These are phyloP conservation scores for Didymosphaeria variabile DNA, from an alignment of 2,329 filamentous ascomycete genomes.

Conservation along the genomic window DNA sequence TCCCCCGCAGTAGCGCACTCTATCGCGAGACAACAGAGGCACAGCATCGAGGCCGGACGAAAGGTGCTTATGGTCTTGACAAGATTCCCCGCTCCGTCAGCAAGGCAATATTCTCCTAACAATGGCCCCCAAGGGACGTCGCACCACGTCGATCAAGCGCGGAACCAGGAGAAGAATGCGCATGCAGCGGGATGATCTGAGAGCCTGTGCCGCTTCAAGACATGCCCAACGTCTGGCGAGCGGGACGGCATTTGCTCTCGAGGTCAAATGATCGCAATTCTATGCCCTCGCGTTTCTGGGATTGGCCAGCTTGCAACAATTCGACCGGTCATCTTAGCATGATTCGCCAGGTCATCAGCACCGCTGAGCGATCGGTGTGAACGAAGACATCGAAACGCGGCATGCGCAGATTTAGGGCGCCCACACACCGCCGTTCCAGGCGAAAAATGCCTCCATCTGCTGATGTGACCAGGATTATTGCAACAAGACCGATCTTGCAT, in stretches of 20 bases:
- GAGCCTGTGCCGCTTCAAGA: background rate
- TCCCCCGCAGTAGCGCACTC: constrained; percentile 33
- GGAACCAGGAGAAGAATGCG: constrained; percentile 20
- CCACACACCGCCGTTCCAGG: constrained; percentile 28
- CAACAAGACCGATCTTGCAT: constrained; percentile 1
- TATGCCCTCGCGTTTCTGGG: constrained; percentile 2
- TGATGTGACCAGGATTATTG: constrained; percentile 9
- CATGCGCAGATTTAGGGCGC: constrained; percentile 24
- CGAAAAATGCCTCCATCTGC: constrained; percentile 4
- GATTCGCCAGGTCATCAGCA: constrained; percentile 20
- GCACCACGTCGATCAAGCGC: constrained; percentile 21
- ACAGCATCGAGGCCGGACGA: constrained; percentile 28
- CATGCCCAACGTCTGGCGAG: constrained; percentile 11
- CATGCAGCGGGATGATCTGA: constrained; percentile 30
- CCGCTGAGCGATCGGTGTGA: constrained; percentile 26
- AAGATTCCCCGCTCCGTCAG: constrained; percentile 31
- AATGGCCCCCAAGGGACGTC: constrained; percentile 17
- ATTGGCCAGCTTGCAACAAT: constrained; percentile 17
- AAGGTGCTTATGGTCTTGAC: constrained; percentile 23
- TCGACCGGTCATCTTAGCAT: constrained; percentile 1
- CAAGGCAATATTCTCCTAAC: constrained; percentile 22
- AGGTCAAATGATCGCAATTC: constrained; percentile 3
- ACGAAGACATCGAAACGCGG: constrained; percentile 21
- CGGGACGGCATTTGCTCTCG: background rate
- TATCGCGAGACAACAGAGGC: constrained; percentile 21